Percentiles rank a stretch among this genome's conserved stretches.
phyloP scores from a whole-genome alignment of 495 filamentous ascomycete species.

The Cairneyella variabilis region DNA sequence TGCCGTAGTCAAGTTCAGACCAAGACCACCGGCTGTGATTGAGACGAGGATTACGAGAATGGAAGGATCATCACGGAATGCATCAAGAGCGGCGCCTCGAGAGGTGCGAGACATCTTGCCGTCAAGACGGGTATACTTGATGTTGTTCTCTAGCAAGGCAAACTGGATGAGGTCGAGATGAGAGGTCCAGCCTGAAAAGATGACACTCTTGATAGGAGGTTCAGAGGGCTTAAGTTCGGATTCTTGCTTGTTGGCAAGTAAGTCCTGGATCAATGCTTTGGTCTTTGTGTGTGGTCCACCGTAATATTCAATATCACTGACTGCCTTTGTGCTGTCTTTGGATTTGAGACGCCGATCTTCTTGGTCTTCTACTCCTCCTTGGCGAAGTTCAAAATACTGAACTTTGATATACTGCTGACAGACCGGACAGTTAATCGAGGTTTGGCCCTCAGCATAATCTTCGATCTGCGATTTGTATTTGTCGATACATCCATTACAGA shows the following conservation, averaged over 20 bases:
- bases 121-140: conserved; percentile 78
- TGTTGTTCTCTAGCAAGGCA: conserved; percentile 63
- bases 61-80: conserved; percentile 67
- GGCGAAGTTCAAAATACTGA: conserved; percentile 62
- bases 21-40: conserved; percentile 87
- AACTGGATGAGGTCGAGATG: conserved; percentile 92
- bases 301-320: conserved; percentile 65
- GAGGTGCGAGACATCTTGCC: conserved; percentile 75
- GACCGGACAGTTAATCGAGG: conserved; percentile 53
- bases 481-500: conserved; percentile 71
- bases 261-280: conserved; percentile 64
- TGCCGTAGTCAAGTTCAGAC: conserved; percentile 83
- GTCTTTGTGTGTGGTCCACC: conserved; percentile 89
- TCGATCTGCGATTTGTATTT: conserved; percentile 39
- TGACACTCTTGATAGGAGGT: conserved; percentile 78
- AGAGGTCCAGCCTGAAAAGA: conserved; percentile 92
- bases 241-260: conserved; percentile 55
- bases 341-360: conserved; percentile 43
- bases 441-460: conserved; percentile 28
- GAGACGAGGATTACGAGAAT: conserved; percentile 84
- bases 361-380: conserved; percentile 56
- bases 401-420: conserved; percentile 59
- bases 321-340: conserved; percentile 42
- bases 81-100: conserved; percentile 66
- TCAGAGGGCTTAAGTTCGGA: conserved; percentile 54